phyloP scores from a whole-genome alignment of 2,329 filamentous ascomycete species.

The Penicillium freii region DNA sequence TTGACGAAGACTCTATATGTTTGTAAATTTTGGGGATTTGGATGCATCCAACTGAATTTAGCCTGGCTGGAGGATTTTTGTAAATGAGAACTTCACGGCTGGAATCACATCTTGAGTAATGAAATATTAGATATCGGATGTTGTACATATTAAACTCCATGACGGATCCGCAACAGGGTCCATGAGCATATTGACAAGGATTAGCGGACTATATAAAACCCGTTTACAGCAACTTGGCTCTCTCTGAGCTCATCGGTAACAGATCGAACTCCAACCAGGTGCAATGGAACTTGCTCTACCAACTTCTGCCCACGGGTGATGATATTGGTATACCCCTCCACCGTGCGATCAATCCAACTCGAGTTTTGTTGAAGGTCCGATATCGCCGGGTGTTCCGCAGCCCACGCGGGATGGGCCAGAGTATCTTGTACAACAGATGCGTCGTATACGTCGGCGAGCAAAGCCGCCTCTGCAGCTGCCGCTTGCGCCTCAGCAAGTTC shows the following conservation, averaged over 20 bases:
- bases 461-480: conserved; percentile 35
- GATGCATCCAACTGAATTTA: background rate
- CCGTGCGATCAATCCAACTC: conserved; percentile 44
- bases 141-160: background rate
- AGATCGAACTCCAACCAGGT: conserved; percentile 59
- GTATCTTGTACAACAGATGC: conserved; percentile 36
- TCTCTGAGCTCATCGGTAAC: conserved; percentile 47
- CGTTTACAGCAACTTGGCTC: conserved; percentile 35
- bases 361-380: conserved; percentile 28
- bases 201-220: conserved; percentile 40
- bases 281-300: conserved; percentile 59
- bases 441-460: conserved; percentile 43
- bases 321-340: conserved; percentile 50
- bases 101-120: background rate
- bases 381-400: conserved; percentile 24
- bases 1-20: background rate
- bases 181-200: background rate
- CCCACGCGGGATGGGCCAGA: conserved; percentile 43
- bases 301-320: conserved; percentile 53
- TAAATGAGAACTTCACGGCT: background rate
- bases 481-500: conserved; percentile 38
- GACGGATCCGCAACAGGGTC: background rate
- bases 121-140: background rate
- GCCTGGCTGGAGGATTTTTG: too few species aligned
- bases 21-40: background rate